These are phyloP conservation scores for Aspergillus wentii DNA, from an alignment of 495 filamentous ascomycete species.

Conservation along the genomic window DNA sequence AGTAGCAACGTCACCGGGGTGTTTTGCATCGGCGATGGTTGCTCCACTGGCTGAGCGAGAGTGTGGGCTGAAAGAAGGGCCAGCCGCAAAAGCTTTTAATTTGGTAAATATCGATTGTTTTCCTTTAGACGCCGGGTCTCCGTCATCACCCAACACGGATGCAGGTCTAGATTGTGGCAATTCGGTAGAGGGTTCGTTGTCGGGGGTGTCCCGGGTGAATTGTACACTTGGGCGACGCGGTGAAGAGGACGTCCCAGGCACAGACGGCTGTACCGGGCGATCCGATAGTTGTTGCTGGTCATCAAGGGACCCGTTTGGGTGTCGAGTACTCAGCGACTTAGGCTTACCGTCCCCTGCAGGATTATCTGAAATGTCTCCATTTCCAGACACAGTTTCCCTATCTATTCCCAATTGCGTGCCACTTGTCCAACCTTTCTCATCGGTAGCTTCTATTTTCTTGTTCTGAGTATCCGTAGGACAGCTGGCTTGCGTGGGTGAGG, in stretches of 20 bases:
- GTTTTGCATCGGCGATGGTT: conserved; percentile 28
- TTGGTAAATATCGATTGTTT: conserved; percentile 63
- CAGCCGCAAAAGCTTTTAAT: conserved; percentile 53
- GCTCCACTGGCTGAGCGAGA: conserved; percentile 38
- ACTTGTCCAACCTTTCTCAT: too few relatives aligned
- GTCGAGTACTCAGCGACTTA: conserved; percentile 20
- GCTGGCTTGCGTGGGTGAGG: conserved; percentile 28
- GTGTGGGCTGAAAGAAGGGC: conserved; percentile 36
- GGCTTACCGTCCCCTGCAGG: conserved; percentile 14
- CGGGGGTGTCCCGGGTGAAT: conserved; percentile 50
- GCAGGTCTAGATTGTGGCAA: conserved; percentile 45
- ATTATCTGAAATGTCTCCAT: too few relatives aligned
- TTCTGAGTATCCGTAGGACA: conserved; percentile 8
- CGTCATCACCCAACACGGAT: conserved; percentile 56
- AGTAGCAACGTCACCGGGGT: conserved; percentile 24
- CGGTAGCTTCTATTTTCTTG: too few relatives aligned
- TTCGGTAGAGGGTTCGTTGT: conserved; percentile 34
- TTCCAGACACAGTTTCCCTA: too few relatives aligned
- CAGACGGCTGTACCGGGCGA: conserved; percentile 22
- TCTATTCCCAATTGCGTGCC: too few relatives aligned
- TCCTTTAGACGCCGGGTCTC: conserved; percentile 43
- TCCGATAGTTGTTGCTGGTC: conserved; percentile 14
- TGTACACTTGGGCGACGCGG: conserved; percentile 59
- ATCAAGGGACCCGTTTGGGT: conserved; percentile 22
- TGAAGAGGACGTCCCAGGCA: conserved; percentile 34